These are phyloP conservation scores for Hypoxylon trugodes DNA, from an alignment of 495 filamentous ascomycete genomes.

Conservation along the genomic window DNA sequence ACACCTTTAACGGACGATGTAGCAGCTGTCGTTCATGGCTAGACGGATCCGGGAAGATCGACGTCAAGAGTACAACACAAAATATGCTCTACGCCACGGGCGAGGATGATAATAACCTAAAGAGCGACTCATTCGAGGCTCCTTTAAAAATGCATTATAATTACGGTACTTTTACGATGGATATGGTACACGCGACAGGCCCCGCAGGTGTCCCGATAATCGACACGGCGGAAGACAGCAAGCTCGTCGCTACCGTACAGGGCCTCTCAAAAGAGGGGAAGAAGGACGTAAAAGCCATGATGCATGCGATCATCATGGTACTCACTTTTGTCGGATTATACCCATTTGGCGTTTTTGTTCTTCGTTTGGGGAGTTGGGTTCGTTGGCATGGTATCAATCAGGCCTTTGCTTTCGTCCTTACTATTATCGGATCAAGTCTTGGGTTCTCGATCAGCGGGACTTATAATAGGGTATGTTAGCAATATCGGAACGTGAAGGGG, in stretches of 20 bases:
- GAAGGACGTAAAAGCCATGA: conserved; percentile 38
- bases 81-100: conserved; percentile 68
- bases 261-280: conserved; percentile 39
- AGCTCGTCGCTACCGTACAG: conserved; percentile 30
- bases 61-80: conserved; percentile 48
- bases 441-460: conserved; percentile 59
- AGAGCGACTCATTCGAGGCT: conserved; percentile 51
- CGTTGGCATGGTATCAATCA: conserved; percentile 61
- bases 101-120: conserved; percentile 44
- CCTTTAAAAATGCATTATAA: conserved; percentile 60
- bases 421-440: conserved; percentile 56
- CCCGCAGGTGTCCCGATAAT: conserved; percentile 42
- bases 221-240: conserved; percentile 27
- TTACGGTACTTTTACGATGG: conserved; percentile 64
- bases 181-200: conserved; percentile 60
- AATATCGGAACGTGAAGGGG: background rate
- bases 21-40: conserved; percentile 56
- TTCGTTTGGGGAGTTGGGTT: conserved; percentile 56
- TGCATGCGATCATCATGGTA: conserved; percentile 64
- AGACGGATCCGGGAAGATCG: conserved; percentile 44
- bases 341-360: conserved; percentile 62
- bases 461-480: conserved; percentile 59
- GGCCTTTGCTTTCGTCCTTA: conserved; percentile 51
- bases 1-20: conserved; percentile 59
- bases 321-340: conserved; percentile 61